A percentile compares a stretch with the other conserved stretches of the same genome.
Evolutionary conservation across 306 rosid species (phyloP).

Genomic region (Dryas alaskensis): DNA sequence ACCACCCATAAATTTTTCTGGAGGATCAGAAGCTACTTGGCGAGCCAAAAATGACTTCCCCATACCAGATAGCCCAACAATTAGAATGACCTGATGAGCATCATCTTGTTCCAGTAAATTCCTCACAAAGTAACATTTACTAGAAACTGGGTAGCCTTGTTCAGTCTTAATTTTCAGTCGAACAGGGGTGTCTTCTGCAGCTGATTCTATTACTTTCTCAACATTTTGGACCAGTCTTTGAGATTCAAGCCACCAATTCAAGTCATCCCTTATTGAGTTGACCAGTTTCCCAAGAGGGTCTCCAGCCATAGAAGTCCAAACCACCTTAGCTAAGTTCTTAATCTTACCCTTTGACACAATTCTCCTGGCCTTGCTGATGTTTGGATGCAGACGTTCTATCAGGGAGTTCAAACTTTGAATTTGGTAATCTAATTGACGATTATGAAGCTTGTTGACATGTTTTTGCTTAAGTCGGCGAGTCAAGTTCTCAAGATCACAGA

Average conservation of each 20-base stretch:
- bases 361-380: conserved; percentile 27
- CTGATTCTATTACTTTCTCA: conserved; percentile 26
- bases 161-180: conserved; percentile 26
- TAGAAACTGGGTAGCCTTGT: conserved; percentile 31
- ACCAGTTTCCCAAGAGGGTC: conserved; percentile 33
- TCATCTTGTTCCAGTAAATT: conserved; percentile 26
- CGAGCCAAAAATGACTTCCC: conserved; percentile 34
- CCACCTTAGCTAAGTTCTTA: conserved; percentile 27
- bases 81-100: conserved; percentile 18
- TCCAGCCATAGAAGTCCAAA: conserved; percentile 30
- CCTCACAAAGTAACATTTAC: conserved; percentile 24
- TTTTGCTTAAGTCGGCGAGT: conserved; percentile 27
- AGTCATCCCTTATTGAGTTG: conserved; percentile 24
- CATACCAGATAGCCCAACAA: conserved; percentile 34
- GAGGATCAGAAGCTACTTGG: conserved; percentile 32
- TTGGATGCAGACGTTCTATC: conserved; percentile 27
- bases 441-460: conserved; percentile 27
- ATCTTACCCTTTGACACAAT: conserved; percentile 15
- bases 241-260: conserved; percentile 34
- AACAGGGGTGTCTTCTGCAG: conserved; percentile 18
- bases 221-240: conserved; percentile 22
- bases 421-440: conserved; percentile 21
- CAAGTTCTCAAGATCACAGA: conserved; percentile 28
- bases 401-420: conserved; percentile 30
- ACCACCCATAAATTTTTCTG: conserved; percentile 26